Evolutionary conservation across 2,329 filamentous ascomycete species (phyloP).

Genomic region (Herpotrichia juniperi): DNA sequence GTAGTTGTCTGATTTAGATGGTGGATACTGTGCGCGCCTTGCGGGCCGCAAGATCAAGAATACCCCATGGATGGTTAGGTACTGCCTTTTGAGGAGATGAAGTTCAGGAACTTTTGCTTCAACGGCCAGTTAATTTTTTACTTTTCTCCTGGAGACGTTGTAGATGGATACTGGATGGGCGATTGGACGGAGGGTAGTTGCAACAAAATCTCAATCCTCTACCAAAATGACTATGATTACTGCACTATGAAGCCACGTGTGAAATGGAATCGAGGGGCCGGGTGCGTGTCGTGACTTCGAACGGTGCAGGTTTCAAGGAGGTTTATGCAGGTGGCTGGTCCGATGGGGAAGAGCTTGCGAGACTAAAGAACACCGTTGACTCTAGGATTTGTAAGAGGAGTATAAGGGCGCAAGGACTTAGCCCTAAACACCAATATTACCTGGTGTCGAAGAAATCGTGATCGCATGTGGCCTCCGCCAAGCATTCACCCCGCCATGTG

Average conservation of each 20-base stretch:
- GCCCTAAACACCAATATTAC: no score
- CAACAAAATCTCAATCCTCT: not conserved
- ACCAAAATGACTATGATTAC: conserved; percentile 1
- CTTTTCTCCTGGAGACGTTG: not conserved
- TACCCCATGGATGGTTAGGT: conserved; percentile 2
- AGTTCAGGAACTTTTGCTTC: conserved; percentile 12
- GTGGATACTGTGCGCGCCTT: not conserved
- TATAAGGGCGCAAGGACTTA: not conserved
- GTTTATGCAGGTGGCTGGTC: not conserved
- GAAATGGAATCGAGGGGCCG: not conserved
- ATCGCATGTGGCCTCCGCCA: not conserved
- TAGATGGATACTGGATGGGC: not conserved
- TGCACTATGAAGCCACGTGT: not conserved
- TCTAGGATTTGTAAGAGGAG: not conserved
- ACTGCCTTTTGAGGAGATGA: not conserved
- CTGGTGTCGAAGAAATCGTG: no score
- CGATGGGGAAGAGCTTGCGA: conserved; percentile 1
- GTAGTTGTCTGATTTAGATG: not conserved
- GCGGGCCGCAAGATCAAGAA: conserved; percentile 4
- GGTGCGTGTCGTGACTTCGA: not conserved
- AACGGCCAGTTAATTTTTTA: conserved; percentile 2
- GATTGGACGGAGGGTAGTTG: not conserved
- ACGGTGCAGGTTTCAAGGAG: not conserved
- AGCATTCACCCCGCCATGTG: not conserved
- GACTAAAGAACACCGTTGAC: not conserved